Evolutionary conservation across 345 rosid species (phyloP).

Genomic region (sweet orange (Citrus sinensis)): DVS_A1.0 CM039161.1:22283501-22284000

Average conservation of each 20-base stretch:
- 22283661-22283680: constrained; percentile 29
- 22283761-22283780: constrained; percentile 21
- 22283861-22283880: constrained; percentile 19
- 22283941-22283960: constrained; percentile 29
- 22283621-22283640: constrained; percentile 36
- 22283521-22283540: constrained; percentile 50
- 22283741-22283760: constrained; percentile 28
- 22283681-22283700: constrained; percentile 27
- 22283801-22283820: constrained; percentile 25
- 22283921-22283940: constrained; percentile 22
- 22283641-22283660: constrained; percentile 27
- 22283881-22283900: constrained; percentile 22
- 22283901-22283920: constrained; percentile 35
- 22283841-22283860: constrained; percentile 26
- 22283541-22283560: constrained; percentile 44
- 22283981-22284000: constrained; percentile 27
- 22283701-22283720: constrained; percentile 29
- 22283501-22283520: constrained; percentile 40
- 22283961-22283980: constrained; percentile 14
- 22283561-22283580: constrained; percentile 44
- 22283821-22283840: constrained; percentile 31
- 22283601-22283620: constrained; percentile 28
- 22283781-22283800: constrained; percentile 25
- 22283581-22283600: constrained; percentile 35
- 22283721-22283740: constrained; percentile 29